Evolutionary conservation across 2,329 filamentous ascomycete species (phyloP), one percentile per base, ranked within the genome.

Genomic region (Trichophyton mentagrophytes): DNA sequence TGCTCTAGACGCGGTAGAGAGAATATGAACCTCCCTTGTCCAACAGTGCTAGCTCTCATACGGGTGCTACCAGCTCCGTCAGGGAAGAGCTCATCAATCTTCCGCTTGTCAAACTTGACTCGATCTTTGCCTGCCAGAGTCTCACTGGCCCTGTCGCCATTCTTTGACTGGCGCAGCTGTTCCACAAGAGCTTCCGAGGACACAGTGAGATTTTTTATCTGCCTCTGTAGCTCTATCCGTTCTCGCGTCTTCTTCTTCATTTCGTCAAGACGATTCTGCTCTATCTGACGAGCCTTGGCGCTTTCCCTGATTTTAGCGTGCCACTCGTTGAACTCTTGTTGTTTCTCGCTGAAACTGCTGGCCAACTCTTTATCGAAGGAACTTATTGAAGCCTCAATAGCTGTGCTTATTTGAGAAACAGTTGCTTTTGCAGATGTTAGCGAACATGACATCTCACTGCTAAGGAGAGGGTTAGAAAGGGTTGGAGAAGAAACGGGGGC

Each of bases 291-390:
- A 63, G 88, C 84, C 20, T 86, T 82, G 1, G 90, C 93, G 1
- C 89, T 86, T 61, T 89, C 86, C 57, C 90, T 87, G 58, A 99
- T 85, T 27, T 87, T 85, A 47, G 83, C 79, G 72, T 96, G 92
- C 40, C 95, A 84, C 15, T 85, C 80, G 69, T 96, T 90, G 60
- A 97, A 86, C 33, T 85, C 82, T 57, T 86, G 81, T 75, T 96
- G 91, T 71, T 96, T 96, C 51, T 86, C 80, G 67, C 86, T 87
- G 64, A 96, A 84, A 71, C 92, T 89, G 57, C 84, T 79, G 61
- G 89, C 86, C 70, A 96, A 92, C 51, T 89, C 85, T 49, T 85
- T 81, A 57, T 90, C 85, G 3, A 90, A 88, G 66, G 90, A 85
- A 49, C 84, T 85, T 22, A 99, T 80, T 57, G 95, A 85, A 65